A percentile compares a stretch with the other conserved stretches of the same genome.
Evolutionary conservation across 345 rosid species (phyloP).

Genomic region (Lenwebbia sp.): DNA sequence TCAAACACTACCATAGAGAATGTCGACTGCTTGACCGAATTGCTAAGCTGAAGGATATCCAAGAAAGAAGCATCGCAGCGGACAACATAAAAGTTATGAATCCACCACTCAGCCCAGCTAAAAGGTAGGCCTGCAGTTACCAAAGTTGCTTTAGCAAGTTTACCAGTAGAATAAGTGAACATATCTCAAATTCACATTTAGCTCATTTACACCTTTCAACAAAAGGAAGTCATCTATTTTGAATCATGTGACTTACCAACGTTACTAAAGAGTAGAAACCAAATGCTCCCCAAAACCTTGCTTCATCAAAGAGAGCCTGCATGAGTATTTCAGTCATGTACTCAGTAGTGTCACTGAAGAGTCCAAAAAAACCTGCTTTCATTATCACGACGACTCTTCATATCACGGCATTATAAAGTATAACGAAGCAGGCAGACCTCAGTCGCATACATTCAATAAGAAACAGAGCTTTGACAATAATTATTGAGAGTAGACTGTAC

Average conservation of each 20-base stretch:
- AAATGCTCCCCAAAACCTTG: slow-evolving; percentile 98
- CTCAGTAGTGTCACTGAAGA: background rate
- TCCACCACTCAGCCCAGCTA: slow-evolving; percentile 83
- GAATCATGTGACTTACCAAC: slow-evolving; percentile 34
- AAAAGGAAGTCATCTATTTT: background rate
- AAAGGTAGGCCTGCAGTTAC: slow-evolving; percentile 59
- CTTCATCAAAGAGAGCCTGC: slow-evolving; percentile 67
- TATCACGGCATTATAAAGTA: background rate
- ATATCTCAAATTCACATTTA: background rate
- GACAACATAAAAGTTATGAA: slow-evolving; percentile 56
- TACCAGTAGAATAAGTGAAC: background rate
- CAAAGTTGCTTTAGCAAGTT: slow-evolving; percentile 14
- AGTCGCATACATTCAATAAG: background rate
- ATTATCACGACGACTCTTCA: background rate
- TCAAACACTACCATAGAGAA: slow-evolving; percentile 41
- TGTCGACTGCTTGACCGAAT: slow-evolving; percentile 33
- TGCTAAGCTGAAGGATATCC: slow-evolving; percentile 55
- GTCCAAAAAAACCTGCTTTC: background rate
- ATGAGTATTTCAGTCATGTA: background rate
- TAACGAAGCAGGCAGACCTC: background rate
- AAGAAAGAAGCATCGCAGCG: slow-evolving; percentile 65
- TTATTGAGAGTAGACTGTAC: slow-evolving; percentile 15
- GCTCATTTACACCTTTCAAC: background rate
- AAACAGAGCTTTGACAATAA: background rate
- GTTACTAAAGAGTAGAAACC: slow-evolving; percentile 65